Evolutionary conservation across 345 rosid genomes (phyloP), one percentile per base, ranked within the genome.

Genomic region (Sisymbrium altissimum): DNA sequence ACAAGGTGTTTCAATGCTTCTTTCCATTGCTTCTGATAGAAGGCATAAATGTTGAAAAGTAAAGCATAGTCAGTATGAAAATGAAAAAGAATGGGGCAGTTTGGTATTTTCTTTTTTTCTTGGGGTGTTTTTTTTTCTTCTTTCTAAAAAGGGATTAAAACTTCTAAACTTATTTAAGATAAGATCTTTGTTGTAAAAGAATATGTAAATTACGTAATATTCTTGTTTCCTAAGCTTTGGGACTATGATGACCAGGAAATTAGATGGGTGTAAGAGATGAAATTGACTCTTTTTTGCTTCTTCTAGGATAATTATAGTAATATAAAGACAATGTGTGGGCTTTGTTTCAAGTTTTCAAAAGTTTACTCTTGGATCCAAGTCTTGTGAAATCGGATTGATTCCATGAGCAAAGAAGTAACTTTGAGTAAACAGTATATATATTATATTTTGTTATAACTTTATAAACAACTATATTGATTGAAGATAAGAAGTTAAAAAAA

Each of bases 1-100:
- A 58, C 86, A 89, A 55, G 96, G 96, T 8, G 89, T 89, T 8
- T 71, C 89, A 5, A 84, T 86, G 77, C 94, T 88, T 75, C 85
- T 92, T 46, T 62, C 86, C 11, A 68, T 86, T 25, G 86, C 83
- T 59, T 83, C 87, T 59, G 89, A 88, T 14, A 88, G 39, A 67
- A 73, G 58, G 73, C 72, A 32, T 23, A 76, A 82, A 72, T 83
- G 80, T 60, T 82, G 85, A 82, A 38, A 41, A n/a, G 18, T 33
- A 60, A 44, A 44, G 66, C 60, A n/a, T 17, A 56, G 12, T 44
- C 39, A 8, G 32, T 66, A 12, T 21, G 50, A 53, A 76, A 27
- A 23, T 19, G 71, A 63, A 44, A 45, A 68, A 45, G 9, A n/a
- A 35, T 15, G 41, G 59, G 59, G 32, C 29, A 14, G 35, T 45